A percentile compares a stretch with the other conserved stretches of the same genome.
phyloP scores from a whole-genome alignment of 208 protist genomes.

The Trypanosoma lewisi region DNA sequence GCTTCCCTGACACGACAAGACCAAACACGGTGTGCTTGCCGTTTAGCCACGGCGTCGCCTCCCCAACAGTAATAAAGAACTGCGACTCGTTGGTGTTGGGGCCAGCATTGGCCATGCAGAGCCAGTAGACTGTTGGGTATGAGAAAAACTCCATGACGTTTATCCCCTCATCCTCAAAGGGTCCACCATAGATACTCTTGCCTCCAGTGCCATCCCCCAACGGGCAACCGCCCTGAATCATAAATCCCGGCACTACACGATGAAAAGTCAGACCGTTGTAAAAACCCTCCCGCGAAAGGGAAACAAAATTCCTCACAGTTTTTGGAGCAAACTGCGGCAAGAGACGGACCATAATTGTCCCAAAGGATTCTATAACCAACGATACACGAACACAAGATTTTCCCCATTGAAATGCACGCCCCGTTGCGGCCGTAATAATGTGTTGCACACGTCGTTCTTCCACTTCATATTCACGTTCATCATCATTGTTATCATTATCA shows the following conservation, averaged over 20 bases:
- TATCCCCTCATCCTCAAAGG: constrained; percentile 93
- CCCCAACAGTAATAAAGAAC: constrained; percentile 86
- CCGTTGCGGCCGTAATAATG: constrained; percentile 29
- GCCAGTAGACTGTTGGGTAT: constrained; percentile 54
- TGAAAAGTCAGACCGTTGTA: constrained; percentile 95
- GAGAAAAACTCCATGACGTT: constrained; percentile 57
- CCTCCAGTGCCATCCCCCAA: constrained; percentile 93
- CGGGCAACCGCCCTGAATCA: constrained; percentile 95
- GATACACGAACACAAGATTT: neutral
- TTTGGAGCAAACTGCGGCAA: constrained; percentile 91
- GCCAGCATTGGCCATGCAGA: constrained; percentile 87
- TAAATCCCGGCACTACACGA: constrained; percentile 92
- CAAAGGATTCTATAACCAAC: constrained; percentile 40
- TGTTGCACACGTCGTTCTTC: constrained; percentile 33
- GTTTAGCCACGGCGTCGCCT: constrained; percentile 74
- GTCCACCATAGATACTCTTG: constrained; percentile 59
- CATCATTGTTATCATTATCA: neutral
- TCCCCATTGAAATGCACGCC: constrained; percentile 19
- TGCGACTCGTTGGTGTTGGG: constrained; percentile 88
- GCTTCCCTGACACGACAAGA: constrained; percentile 67
- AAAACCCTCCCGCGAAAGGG: constrained; percentile 81
- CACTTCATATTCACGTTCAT: constrained; percentile 12
- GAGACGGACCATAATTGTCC: constrained; percentile 77
- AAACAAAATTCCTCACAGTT: constrained; percentile 96
- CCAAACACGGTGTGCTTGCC: constrained; percentile 95